phyloP scores from a whole-genome alignment of 202 grass and related monocot genomes.

The Schoenoplectus triqueter region DNA sequence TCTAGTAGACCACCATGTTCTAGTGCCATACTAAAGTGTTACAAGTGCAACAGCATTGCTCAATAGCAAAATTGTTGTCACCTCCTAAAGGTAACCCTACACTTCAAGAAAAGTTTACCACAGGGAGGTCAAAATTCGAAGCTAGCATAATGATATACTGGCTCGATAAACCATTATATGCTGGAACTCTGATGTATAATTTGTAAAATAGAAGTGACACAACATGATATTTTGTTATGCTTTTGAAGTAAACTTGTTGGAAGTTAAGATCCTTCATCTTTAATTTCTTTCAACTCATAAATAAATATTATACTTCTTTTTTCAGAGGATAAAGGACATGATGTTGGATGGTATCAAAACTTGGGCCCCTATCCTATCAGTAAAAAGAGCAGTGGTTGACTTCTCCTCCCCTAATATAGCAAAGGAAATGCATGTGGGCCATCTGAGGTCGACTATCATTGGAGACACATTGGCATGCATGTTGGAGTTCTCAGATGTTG shows the following conservation, averaged over 20 bases:
- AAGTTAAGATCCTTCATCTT: neutral
- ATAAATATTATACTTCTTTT: conserved; percentile 37
- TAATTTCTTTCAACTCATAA: conserved; percentile 23
- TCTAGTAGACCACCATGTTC: no score
- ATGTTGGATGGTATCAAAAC: conserved; percentile 71
- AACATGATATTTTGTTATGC: neutral
- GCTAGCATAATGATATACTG: neutral
- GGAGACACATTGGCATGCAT: conserved; percentile 84
- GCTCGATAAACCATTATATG: neutral
- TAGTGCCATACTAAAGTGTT: neutral
- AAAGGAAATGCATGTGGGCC: conserved; percentile 98
- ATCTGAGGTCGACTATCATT: conserved; percentile 93
- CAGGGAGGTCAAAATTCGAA: no score
- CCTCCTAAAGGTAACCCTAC: no score
- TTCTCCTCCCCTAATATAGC: conserved; percentile 99
- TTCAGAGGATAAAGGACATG: conserved; percentile 88
- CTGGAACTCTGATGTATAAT: neutral
- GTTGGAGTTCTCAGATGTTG: conserved; percentile 91
- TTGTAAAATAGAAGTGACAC: neutral
- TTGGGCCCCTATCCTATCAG: conserved; percentile 79
- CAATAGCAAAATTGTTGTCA: no score
- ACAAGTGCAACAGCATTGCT: no score
- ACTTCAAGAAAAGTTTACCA: neutral
- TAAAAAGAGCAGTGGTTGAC: conserved; percentile 76
- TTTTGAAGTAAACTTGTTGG: neutral